A percentile compares a stretch with the other conserved stretches of the same genome.
These are phyloP conservation scores for Colletotrichum cereale DNA, from an alignment of 2,329 filamentous ascomycete species.

Conservation along the genomic window DNA sequence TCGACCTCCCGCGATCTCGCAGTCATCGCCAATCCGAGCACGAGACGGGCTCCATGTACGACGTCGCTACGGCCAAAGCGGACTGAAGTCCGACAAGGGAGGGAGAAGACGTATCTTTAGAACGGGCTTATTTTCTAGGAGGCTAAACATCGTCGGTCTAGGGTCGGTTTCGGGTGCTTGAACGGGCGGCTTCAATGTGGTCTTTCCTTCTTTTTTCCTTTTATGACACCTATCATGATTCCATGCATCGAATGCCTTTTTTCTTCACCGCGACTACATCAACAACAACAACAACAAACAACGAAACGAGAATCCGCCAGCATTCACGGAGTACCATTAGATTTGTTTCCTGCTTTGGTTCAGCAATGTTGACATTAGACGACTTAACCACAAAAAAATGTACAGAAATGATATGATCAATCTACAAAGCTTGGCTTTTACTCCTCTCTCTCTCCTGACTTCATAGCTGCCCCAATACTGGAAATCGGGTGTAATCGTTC, in stretches of 20 bases:
- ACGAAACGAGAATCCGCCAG: slow-evolving; percentile 38
- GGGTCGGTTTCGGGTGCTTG: neutral
- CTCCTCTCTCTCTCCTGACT: slow-evolving; percentile 1
- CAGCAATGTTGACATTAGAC: neutral
- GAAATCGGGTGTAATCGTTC: neutral
- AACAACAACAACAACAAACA: slow-evolving; percentile 28
- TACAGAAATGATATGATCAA: slow-evolving; percentile 21
- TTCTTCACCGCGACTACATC: slow-evolving; percentile 25
- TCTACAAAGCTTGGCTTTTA: slow-evolving; percentile 13
- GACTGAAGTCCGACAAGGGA: slow-evolving; percentile 22
- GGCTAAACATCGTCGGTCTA: neutral
- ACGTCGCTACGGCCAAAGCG: slow-evolving; percentile 32
- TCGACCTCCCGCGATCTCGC: slow-evolving; percentile 35
- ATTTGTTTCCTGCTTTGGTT: slow-evolving; percentile 26
- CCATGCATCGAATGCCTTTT: slow-evolving; percentile 25
- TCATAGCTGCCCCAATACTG: neutral
- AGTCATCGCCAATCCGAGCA: slow-evolving; percentile 27
- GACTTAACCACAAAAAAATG: slow-evolving; percentile 11
- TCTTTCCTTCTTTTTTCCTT: neutral
- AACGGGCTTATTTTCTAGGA: slow-evolving; percentile 5
- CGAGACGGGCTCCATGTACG: slow-evolving; percentile 36
- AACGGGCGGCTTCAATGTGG: neutral
- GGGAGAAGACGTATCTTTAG: slow-evolving; percentile 11
- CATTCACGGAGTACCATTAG: slow-evolving; percentile 39
- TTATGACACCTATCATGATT: slow-evolving; percentile 30